Evolutionary conservation across 805 yeast genomes (phyloP), one percentile per base, ranked within the genome.

Genomic region (Yueomyces sp.): DNA sequence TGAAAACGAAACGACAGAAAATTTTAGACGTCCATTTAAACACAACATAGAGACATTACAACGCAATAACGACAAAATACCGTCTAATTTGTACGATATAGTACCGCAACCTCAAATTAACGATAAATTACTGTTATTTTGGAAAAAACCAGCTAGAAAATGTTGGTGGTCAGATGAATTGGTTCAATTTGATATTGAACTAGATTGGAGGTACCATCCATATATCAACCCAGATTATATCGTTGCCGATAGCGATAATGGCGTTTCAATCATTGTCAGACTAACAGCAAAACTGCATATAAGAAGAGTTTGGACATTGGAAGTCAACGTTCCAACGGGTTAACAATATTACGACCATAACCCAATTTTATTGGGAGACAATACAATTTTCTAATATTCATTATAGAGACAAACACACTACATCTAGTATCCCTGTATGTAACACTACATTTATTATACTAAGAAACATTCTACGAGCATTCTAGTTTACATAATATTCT

Each of bases 141-240:
- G 96, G 96, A 74, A 94, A 47, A 88, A 88, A 59, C 97, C 97
- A 1, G 97, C 97, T 2, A 74, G 96, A 56, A 88, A 88, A 59
- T 90, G 97, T 64, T 88, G 97, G 97, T 88, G 97, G 97, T 70
- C 82, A 6, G 74, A 77, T 56, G 73, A 75, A 32, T 65, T 59
- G 28, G 60, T 74, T 19, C 77, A 74, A 42, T 65, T 63, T 45
- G 61, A 52, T 19, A 56, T 66, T 28, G 53, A 54, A 32, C 44
- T 56, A 26, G 44, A 46, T 42, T 55, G 54, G 11, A 41, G 47
- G 44, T 31, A 8, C 26, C 26, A 28, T 39, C 34, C 34, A 8
- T 31, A 8, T 11, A 31, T 31, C 34, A 31, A 31, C 34, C 34
- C 34, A 31, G 11, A 31, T 8, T 31, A 8, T 7, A 42, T 44